Conservation (phyloP, 306 rosid species). For the Sechiopsis laciniata region DNA sequence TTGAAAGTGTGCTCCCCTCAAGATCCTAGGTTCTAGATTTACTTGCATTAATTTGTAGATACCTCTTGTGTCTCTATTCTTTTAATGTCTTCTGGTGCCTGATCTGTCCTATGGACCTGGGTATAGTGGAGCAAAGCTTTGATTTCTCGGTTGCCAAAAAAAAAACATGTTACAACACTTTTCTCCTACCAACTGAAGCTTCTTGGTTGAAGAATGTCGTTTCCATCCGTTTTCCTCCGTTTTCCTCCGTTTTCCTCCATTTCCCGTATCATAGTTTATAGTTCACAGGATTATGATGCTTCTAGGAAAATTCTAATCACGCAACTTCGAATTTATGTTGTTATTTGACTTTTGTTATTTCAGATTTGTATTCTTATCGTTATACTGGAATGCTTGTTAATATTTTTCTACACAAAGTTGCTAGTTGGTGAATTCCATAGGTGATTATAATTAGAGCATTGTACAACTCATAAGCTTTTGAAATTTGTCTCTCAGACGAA, state of each 20-base stretch:
- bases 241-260: neutral
- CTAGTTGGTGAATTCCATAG: neutral
- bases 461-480: neutral
- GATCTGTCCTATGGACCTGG: too few relatives aligned
- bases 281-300: neutral
- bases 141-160: too few relatives aligned
- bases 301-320: neutral
- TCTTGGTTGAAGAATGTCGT: neutral
- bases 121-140: too few relatives aligned
- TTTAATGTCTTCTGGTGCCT: too few relatives aligned
- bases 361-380: neutral
- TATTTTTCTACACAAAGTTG: neutral
- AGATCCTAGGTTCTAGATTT: too few relatives aligned
- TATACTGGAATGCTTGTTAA: neutral
- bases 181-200: neutral
- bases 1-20: too few relatives aligned
- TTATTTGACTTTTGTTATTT: neutral
- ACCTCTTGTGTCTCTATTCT: too few relatives aligned
- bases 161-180: too few relatives aligned
- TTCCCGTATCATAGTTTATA: neutral
- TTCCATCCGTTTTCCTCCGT: constrained; percentile 13
- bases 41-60: too few relatives aligned
- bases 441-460: constrained; percentile 1
- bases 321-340: neutral
- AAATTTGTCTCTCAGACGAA: constrained; percentile 8